Base-by-base conservation (phyloP, 2,329 filamentous ascomycete species). In the Gaeumannomyces sp. region DNA sequence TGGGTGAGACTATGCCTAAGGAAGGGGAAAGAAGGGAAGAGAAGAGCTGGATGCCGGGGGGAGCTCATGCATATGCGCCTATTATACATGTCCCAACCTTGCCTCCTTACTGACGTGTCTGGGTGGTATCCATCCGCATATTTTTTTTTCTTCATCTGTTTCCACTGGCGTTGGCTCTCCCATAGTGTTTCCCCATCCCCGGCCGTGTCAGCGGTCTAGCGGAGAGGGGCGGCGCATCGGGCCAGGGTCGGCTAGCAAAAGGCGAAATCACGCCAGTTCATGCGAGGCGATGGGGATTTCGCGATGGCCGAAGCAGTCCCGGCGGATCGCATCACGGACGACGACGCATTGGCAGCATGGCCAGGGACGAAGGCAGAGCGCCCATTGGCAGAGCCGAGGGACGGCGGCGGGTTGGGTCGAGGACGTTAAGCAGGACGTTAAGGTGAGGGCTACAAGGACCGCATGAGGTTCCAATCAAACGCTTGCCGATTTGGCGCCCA, bases 391-490 rank as follows among this genome's bases (percentile, higher is more conserved):
- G 16, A 45, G 38, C 38, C 38, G 45, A 45, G 1, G 38, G 38
- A 53, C 22, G 45, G 45, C 45, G 19, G 8, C 22, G 16, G 4
- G 38, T 22, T 50, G 16, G 38, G 38, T 22, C 45, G n/a, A 25
- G 45, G 7, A 53, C 7, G 45, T n/a, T 3, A 50, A 3, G 45
- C 4, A 45, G 38, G 38, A 5, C 38, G 38, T 4, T 3, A 45
- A 45, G 38, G 38, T 19, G 38, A 45, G 14, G 38, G 19, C 45
- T 14, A 59, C 25, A 59, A 6, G 29, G 57, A 29, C 27, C 57
- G 57, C 57, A 59, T 59, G 25, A 59, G 29, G 27, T 29, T 16
- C 13, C 57, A 59, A 59, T 59, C 57, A 59, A 59, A 59, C 25
- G 27, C 5, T 11, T 59, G 57, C 57, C 57, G 29, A 28, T 19